These are phyloP conservation scores for Thalia dealbata DNA, from an alignment of 176 grass and related monocot species.

Conservation along the genomic window DNA sequence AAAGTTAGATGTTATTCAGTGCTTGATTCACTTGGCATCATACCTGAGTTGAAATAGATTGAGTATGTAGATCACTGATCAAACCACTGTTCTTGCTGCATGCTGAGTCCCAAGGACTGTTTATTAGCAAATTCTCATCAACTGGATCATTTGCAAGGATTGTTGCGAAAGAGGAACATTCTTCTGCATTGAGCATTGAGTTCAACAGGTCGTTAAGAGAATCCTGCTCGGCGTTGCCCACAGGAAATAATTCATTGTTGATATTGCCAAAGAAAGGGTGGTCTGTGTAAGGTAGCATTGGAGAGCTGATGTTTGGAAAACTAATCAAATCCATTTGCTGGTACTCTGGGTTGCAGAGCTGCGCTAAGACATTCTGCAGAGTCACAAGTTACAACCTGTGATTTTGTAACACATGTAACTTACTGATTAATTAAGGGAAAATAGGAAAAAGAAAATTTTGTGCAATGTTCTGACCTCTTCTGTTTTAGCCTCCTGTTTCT, in stretches of 20 bases:
- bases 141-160: background rate
- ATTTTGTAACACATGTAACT: constrained; percentile 5
- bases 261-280: constrained; percentile 30
- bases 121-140: constrained; percentile 12
- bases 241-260: constrained; percentile 12
- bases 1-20: background rate
- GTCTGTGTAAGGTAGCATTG: constrained; percentile 42
- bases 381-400: background rate
- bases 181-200: constrained; percentile 19
- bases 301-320: constrained; percentile 34
- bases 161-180: background rate
- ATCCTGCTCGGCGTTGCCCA: constrained; percentile 15
- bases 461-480: constrained; percentile 1
- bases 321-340: constrained; percentile 19
- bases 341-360: constrained; percentile 1
- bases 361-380: constrained; percentile 25
- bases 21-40: background rate
- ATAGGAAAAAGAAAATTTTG: background rate
- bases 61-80: background rate
- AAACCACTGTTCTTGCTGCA: background rate
- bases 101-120: constrained; percentile 1
- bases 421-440: constrained; percentile 2
- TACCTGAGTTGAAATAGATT: background rate
- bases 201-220: constrained; percentile 8
- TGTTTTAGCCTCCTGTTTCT: constrained; percentile 14